A percentile compares a stretch with the other conserved stretches of the same genome.
Evolutionary conservation across 2,329 filamentous ascomycete species (phyloP).

Genomic region (Sclerotiophoma versabilis): DNA sequence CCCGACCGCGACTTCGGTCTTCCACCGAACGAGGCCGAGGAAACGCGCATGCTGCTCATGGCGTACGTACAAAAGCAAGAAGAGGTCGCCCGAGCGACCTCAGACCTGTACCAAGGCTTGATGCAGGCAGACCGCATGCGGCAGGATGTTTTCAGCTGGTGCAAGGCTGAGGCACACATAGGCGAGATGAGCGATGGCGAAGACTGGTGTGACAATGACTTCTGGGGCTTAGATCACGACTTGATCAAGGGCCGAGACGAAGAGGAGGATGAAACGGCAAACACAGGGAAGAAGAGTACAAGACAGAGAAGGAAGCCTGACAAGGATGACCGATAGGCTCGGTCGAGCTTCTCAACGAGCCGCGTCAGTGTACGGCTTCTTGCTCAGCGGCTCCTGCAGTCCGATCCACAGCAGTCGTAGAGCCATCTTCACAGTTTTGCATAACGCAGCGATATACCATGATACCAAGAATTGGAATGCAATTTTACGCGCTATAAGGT

Average conservation of each 20-base stretch:
- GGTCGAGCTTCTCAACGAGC: neutral
- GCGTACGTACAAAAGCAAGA: constrained; percentile 87
- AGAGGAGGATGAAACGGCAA: constrained; percentile 71
- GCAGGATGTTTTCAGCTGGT: constrained; percentile 74
- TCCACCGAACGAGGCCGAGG: constrained; percentile 76
- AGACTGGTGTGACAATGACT: constrained; percentile 86
- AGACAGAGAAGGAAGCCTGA: constrained; percentile 49
- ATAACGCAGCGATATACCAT: constrained; percentile 34
- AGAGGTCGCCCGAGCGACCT: constrained; percentile 76
- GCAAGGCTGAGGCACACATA: constrained; percentile 78
- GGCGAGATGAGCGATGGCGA: constrained; percentile 86
- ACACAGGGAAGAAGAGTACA: constrained; percentile 57
- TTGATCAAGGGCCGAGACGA: constrained; percentile 84
- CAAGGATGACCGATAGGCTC: constrained; percentile 45
- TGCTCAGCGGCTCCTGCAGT: neutral
- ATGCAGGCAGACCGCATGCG: constrained; percentile 76
- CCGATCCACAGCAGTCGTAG: neutral
- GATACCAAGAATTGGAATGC: constrained; percentile 17
- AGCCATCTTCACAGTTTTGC: constrained; percentile 10
- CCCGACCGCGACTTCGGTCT: constrained; percentile 76
- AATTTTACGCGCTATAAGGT: neutral
- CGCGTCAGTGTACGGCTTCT: neutral
- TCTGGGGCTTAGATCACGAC: constrained; percentile 77
- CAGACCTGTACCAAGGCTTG: constrained; percentile 72
- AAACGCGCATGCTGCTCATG: constrained; percentile 75